These are phyloP conservation scores for Neurospora cerealis DNA, from an alignment of 495 filamentous ascomycete species.

Conservation along the genomic window DNA sequence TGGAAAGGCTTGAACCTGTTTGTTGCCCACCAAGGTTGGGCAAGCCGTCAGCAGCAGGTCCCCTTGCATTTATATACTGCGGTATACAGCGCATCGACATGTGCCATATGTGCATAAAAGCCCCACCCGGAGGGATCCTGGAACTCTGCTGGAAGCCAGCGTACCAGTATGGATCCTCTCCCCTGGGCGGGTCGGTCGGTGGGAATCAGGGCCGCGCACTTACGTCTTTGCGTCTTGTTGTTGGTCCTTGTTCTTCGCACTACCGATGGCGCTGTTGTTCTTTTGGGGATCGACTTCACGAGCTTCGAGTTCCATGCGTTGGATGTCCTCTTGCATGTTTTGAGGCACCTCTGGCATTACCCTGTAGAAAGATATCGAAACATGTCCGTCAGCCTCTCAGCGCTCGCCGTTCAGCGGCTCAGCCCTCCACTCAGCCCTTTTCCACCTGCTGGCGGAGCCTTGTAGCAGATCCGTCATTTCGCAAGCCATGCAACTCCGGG, in stretches of 20 bases:
- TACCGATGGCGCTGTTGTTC: constrained; percentile 19
- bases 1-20: constrained; percentile 40
- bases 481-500: background rate
- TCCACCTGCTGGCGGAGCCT: constrained; percentile 2
- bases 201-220: constrained; percentile 4
- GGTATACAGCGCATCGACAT: background rate
- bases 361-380: constrained; percentile 22
- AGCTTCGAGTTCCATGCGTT: constrained; percentile 78
- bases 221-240: constrained; percentile 16
- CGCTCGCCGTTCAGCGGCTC: background rate
- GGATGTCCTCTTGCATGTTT: constrained; percentile 86
- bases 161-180: background rate
- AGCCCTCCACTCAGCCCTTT: constrained; percentile 11
- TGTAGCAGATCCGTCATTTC: constrained; percentile 1
- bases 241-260: constrained; percentile 7
- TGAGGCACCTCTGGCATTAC: constrained; percentile 51
- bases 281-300: constrained; percentile 33
- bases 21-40: constrained; percentile 8
- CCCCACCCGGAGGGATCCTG: background rate
- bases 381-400: constrained; percentile 11
- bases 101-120: background rate
- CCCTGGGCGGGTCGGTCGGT: background rate
- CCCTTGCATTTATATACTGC: constrained; percentile 3
- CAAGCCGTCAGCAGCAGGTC: constrained; percentile 12
- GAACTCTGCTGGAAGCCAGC: background rate